Percentiles rank a stretch among this genome's conserved stretches.
Evolutionary conservation across 78 protist genomes (phyloP).

Genomic region (Salpingoeca rosetta): DNA sequence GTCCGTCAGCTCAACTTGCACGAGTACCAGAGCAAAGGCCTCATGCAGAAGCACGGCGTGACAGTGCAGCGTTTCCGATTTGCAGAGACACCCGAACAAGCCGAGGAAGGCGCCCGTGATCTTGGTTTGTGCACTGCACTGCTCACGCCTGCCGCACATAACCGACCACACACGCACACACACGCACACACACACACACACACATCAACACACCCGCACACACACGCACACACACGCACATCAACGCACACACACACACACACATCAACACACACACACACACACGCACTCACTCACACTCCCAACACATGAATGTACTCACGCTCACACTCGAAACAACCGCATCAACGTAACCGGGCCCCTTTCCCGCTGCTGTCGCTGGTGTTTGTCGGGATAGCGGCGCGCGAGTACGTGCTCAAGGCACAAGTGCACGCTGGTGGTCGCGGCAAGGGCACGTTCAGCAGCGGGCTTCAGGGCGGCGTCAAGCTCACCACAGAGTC

Average conservation of each 20-base stretch:
- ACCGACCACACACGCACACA: background rate
- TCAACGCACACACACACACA: too few species aligned
- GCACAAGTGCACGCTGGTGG: constrained; percentile 95
- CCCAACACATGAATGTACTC: too few species aligned
- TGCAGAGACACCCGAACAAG: background rate
- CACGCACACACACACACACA: background rate
- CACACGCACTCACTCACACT: too few species aligned
- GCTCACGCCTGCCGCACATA: too few species aligned
- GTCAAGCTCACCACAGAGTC: constrained; percentile 51
- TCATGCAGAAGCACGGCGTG: constrained; percentile 59
- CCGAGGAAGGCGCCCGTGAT: too few species aligned
- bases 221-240: too few species aligned
- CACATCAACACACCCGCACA: background rate
- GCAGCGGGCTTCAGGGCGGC: constrained; percentile 86
- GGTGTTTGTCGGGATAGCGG: too few species aligned
- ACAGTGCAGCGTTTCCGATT: background rate
- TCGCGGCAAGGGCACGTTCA: constrained; percentile 90
- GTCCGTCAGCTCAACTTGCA: constrained; percentile 52
- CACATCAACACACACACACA: too few species aligned
- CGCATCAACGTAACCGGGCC: too few species aligned
- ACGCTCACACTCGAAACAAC: too few species aligned
- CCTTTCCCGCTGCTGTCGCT: too few species aligned
- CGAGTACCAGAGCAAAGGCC: constrained; percentile 65
- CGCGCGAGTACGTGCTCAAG: constrained; percentile 65
- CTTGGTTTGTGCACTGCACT: too few species aligned